Conservation (phyloP, 2,329 filamentous ascomycete species). For the Cryphonectria parasitica region DNA sequence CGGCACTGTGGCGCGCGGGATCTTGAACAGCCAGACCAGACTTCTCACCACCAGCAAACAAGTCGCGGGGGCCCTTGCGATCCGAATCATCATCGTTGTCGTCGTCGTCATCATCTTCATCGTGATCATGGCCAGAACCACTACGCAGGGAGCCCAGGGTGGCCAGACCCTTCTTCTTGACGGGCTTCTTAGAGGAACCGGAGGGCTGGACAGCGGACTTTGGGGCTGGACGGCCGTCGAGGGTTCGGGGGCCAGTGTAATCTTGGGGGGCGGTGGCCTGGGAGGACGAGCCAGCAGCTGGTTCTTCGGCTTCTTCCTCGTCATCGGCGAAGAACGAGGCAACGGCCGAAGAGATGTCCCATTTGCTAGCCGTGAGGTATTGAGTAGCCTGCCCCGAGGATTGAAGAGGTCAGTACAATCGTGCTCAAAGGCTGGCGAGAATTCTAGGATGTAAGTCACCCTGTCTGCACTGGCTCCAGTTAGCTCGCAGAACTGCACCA, state of each 20-base stretch:
- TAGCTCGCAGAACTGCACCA: constrained; percentile 59
- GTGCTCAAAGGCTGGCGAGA: neutral
- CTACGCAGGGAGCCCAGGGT: constrained; percentile 62
- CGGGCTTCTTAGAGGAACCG: constrained; percentile 45
- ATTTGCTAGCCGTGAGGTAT: constrained; percentile 67
- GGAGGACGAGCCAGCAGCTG: constrained; percentile 46
- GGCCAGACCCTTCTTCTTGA: constrained; percentile 63
- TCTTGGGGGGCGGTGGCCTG: constrained; percentile 39
- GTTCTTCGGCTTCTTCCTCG: constrained; percentile 53
- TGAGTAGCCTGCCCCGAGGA: constrained; percentile 61
- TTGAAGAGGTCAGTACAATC: neutral
- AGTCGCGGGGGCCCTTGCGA: constrained; percentile 63
- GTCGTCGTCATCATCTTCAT: constrained; percentile 64
- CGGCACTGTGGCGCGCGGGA: constrained; percentile 52
- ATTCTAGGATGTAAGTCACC: constrained; percentile 40
- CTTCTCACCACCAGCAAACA: constrained; percentile 86
- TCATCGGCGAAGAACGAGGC: constrained; percentile 64
- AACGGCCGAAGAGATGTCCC: constrained; percentile 68
- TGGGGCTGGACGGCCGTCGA: constrained; percentile 64
- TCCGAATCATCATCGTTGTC: constrained; percentile 59
- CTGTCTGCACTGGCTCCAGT: constrained; percentile 55
- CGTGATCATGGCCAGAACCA: constrained; percentile 56
- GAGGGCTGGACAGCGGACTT: constrained; percentile 42
- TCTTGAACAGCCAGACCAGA: constrained; percentile 73
- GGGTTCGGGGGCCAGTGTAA: constrained; percentile 65